Evolutionary conservation across 2,329 filamentous ascomycete species (phyloP).

Genomic region (Neonectria faginata): DNA sequence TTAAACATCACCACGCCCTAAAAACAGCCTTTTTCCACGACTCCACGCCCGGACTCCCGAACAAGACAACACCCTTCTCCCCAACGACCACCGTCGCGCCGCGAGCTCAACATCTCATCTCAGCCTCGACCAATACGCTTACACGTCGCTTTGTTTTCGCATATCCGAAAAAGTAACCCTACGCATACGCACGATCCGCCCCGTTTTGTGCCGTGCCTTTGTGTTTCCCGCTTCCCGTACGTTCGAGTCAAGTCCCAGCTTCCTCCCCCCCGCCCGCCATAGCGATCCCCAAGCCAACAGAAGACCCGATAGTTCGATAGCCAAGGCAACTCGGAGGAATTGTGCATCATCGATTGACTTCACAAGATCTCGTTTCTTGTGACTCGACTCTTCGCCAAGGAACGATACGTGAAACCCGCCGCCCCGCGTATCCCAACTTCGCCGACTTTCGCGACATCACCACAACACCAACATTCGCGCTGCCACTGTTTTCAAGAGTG

Average conservation of each 20-base stretch:
- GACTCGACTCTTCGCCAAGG: slow-evolving; percentile 31
- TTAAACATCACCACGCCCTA: slow-evolving; percentile 33
- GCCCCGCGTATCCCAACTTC: slow-evolving; percentile 28
- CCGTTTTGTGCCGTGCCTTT: slow-evolving; percentile 37
- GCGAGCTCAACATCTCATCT: slow-evolving; percentile 18
- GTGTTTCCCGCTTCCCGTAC: slow-evolving; percentile 35
- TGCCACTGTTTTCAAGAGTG: slow-evolving; percentile 31
- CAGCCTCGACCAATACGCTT: slow-evolving; percentile 27
- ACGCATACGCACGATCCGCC: slow-evolving; percentile 32
- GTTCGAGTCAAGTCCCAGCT: slow-evolving; percentile 33
- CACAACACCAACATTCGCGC: slow-evolving; percentile 20
- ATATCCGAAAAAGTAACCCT: slow-evolving; percentile 34
- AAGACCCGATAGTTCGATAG: slow-evolving; percentile 32
- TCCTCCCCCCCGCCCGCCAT: slow-evolving; percentile 28
- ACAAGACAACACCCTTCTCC: slow-evolving; percentile 20
- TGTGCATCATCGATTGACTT: slow-evolving; percentile 36
- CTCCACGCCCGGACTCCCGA: slow-evolving; percentile 33
- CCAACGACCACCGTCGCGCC: slow-evolving; percentile 14
- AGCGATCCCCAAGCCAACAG: slow-evolving; percentile 33
- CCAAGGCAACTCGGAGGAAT: slow-evolving; percentile 31
- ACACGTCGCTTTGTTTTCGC: slow-evolving; percentile 38
- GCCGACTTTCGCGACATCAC: slow-evolving; percentile 12
- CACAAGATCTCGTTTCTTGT: slow-evolving; percentile 33
- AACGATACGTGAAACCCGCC: slow-evolving; percentile 41
- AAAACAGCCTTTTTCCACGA: slow-evolving; percentile 21